These are phyloP conservation scores for Lachancea quebecensis DNA, from an alignment of 805 yeast genomes.

Conservation along the genomic window DNA sequence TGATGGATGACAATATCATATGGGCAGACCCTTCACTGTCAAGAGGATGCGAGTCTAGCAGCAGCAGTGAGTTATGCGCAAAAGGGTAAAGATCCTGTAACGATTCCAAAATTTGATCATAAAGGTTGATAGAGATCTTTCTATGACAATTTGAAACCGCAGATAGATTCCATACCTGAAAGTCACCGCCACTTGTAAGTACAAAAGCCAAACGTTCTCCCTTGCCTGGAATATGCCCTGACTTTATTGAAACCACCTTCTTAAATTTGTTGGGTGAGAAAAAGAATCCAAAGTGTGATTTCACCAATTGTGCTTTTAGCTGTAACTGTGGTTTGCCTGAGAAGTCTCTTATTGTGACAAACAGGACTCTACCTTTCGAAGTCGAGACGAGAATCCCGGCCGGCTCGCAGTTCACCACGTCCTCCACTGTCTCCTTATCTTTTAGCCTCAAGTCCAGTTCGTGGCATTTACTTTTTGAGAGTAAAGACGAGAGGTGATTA, in stretches of 20 bases:
- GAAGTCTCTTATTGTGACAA: slow-evolving; percentile 58
- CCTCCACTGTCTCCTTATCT: slow-evolving; percentile 45
- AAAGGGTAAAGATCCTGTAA: slow-evolving; percentile 46
- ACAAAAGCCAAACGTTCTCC: slow-evolving; percentile 41
- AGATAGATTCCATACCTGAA: slow-evolving; percentile 44
- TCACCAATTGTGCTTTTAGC: slow-evolving; percentile 24
- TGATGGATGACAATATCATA: slow-evolving; percentile 44
- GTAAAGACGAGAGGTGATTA: slow-evolving; percentile 23
- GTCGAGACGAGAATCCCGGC: slow-evolving; percentile 71
- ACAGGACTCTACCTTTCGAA: slow-evolving; percentile 55
- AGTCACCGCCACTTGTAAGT: slow-evolving; percentile 39
- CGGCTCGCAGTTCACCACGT: slow-evolving; percentile 58
- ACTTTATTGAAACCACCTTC: slow-evolving; percentile 50
- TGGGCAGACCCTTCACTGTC: slow-evolving; percentile 36
- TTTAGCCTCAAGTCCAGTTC: slow-evolving; percentile 18
- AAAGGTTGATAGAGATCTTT: slow-evolving; percentile 33
- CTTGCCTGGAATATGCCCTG: slow-evolving; percentile 46
- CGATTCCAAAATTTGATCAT: slow-evolving; percentile 33
- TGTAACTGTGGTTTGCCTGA: slow-evolving; percentile 49
- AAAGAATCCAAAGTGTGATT: slow-evolving; percentile 33
- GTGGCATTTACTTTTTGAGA: slow-evolving; percentile 26
- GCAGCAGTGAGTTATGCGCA: slow-evolving; percentile 42
- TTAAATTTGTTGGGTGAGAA: slow-evolving; percentile 26
- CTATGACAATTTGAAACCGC: slow-evolving; percentile 38
- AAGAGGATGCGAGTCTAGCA: slow-evolving; percentile 57